Evolutionary conservation across 2,329 filamentous ascomycete genomes (phyloP).

Genomic region (Coniochaeta sp.): DNA sequence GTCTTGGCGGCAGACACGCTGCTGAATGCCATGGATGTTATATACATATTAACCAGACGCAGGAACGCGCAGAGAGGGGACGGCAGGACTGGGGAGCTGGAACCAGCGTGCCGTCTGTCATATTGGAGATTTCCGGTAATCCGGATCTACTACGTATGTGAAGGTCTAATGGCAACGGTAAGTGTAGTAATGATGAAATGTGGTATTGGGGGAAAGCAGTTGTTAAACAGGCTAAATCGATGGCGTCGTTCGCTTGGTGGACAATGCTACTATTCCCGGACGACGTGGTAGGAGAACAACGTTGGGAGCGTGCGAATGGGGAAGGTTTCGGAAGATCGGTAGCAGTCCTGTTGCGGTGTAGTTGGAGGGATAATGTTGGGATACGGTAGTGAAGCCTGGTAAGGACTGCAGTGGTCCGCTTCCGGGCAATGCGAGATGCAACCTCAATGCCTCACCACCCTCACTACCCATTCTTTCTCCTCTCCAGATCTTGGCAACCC

Average conservation of each 20-base stretch:
- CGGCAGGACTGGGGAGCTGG: not conserved
- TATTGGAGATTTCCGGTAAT: not conserved
- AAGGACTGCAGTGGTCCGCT: not conserved
- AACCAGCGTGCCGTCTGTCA: not conserved
- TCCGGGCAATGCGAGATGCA: not conserved
- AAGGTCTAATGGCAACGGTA: not conserved
- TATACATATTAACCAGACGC: constrained; percentile 3
- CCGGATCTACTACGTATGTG: not conserved
- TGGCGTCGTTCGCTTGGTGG: not conserved
- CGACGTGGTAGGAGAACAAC: not conserved
- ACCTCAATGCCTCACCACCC: not conserved
- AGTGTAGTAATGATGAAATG: not conserved
- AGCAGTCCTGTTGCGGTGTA: not conserved
- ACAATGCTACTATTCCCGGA: not conserved
- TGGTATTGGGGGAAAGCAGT: not conserved
- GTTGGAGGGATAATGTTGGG: not conserved
- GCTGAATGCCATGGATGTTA: not conserved
- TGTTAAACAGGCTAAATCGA: not conserved
- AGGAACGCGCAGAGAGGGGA: not conserved
- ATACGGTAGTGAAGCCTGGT: not conserved
- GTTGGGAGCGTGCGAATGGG: not conserved
- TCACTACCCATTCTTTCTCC: not conserved
- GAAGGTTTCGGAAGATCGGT: not conserved
- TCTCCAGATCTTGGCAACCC: not conserved
- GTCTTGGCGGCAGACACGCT: not conserved